phyloP scores from a whole-genome alignment of 2,329 filamentous ascomycete genomes.

The Trichophyton schoenleinii region DNA sequence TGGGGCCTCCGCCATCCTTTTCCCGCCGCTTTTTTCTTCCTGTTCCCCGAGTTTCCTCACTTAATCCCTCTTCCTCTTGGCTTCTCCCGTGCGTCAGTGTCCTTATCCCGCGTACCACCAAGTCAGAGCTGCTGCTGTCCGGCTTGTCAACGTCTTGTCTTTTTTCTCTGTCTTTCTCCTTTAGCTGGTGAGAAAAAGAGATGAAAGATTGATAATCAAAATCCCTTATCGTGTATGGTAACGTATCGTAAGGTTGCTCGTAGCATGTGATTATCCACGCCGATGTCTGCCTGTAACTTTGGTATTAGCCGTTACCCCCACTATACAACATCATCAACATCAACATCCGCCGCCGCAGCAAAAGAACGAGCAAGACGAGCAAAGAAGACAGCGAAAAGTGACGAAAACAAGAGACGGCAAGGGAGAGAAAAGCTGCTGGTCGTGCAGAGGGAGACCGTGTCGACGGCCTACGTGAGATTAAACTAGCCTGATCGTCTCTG shows the following conservation, averaged over 20 bases:
- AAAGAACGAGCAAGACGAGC: neutral
- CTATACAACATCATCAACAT: neutral
- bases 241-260: neutral
- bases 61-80: no score
- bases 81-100: neutral
- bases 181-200: neutral
- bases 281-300: neutral
- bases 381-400: neutral
- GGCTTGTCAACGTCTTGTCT: neutral
- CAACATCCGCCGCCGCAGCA: neutral
- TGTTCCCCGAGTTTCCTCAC: neutral
- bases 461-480: no score
- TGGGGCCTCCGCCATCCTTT: constrained; percentile 61
- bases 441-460: no score
- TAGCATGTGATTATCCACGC: neutral
- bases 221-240: neutral
- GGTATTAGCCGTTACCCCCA: neutral
- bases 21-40: neutral
- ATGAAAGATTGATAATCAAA: constrained; percentile 3
- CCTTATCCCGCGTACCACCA: neutral
- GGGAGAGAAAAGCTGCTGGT: no score
- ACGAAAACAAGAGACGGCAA: neutral
- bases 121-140: neutral
- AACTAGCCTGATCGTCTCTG: no score
- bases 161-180: neutral